A percentile compares a stretch with the other conserved stretches of the same genome.
Conservation (phyloP, 179 eudicot species). For the Gypsophila paniculata region DNA sequence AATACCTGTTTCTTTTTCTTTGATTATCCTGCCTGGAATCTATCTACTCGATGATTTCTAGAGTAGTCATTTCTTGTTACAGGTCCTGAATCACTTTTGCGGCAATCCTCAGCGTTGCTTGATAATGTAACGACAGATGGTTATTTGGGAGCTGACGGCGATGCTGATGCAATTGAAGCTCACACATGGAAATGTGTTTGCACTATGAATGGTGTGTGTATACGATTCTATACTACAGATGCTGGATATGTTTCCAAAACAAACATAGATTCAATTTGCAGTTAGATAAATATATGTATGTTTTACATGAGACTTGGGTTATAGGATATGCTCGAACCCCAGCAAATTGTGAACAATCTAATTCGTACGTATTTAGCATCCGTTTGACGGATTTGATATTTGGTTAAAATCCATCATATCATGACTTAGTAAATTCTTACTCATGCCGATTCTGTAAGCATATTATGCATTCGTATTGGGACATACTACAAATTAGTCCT, state of each 20-base stretch:
- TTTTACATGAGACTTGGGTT: too few relatives aligned
- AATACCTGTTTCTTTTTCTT: background rate
- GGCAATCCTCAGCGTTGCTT: conserved; percentile 53
- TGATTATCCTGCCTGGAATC: background rate
- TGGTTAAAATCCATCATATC: too few relatives aligned
- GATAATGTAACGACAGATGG: conserved; percentile 37
- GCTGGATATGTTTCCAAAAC: too few relatives aligned
- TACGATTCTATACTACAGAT: background rate
- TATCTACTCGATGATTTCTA: background rate
- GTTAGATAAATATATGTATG: too few relatives aligned
- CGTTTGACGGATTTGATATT: too few relatives aligned
- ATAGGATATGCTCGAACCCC: too few relatives aligned
- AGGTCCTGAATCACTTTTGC: conserved; percentile 78
- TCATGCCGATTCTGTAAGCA: too few relatives aligned
- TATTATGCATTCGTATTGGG: too few relatives aligned
- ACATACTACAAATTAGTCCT: background rate
- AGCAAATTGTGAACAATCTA: too few relatives aligned
- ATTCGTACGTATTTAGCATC: too few relatives aligned
- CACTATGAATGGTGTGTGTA: conserved; percentile 64
- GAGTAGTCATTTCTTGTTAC: conserved; percentile 9
- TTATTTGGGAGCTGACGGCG: conserved; percentile 57
- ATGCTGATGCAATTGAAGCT: conserved; percentile 77
- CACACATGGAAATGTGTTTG: conserved; percentile 91
- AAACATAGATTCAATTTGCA: too few relatives aligned
- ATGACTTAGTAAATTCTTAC: too few relatives aligned